phyloP scores from a whole-genome alignment of 768 basidiomycete genomes.

The Auriscalpium vulgare region DNA sequence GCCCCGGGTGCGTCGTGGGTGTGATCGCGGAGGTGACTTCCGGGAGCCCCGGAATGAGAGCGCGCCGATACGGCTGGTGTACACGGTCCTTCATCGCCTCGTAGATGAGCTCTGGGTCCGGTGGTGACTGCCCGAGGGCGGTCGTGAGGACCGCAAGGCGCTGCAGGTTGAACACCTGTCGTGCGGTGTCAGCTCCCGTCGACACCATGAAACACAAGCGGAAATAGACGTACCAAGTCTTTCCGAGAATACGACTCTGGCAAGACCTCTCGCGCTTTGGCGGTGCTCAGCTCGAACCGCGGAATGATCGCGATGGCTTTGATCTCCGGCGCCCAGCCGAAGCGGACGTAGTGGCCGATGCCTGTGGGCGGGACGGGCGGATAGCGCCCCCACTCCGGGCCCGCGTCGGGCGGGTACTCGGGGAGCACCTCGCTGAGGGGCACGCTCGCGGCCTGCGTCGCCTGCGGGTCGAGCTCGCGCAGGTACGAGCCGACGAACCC shows the following conservation, averaged over 20 bases:
- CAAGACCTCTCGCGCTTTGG: constrained; percentile 86
- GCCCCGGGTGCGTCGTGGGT: constrained; percentile 83
- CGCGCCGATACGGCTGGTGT: constrained; percentile 92
- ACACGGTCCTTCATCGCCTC: constrained; percentile 99
- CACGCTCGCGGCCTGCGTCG: constrained; percentile 78
- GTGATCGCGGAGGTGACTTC: constrained; percentile 88
- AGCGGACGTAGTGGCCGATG: constrained; percentile 91
- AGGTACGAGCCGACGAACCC: constrained; percentile 97
- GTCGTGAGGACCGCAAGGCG: constrained; percentile 93
- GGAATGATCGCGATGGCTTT: constrained; percentile 94
- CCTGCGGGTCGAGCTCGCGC: constrained; percentile 75
- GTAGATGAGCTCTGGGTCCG: constrained; percentile 94
- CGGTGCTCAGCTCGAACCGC: constrained; percentile 92
- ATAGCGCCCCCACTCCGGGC: constrained; percentile 82
- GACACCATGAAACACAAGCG: neutral
- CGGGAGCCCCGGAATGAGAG: constrained; percentile 88
- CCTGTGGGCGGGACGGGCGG: constrained; percentile 84
- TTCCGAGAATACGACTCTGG: constrained; percentile 79
- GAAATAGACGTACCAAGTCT: constrained; percentile 62
- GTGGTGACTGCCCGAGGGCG: constrained; percentile 82
- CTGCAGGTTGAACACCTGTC: constrained; percentile 94
- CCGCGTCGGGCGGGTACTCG: constrained; percentile 90
- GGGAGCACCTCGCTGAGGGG: constrained; percentile 94
- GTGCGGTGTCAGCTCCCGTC: too few relatives aligned
- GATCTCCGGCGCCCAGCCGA: constrained; percentile 77